phyloP scores from a whole-genome alignment of 176 grass and related monocot species.

The Oryza australiensis region DNA sequence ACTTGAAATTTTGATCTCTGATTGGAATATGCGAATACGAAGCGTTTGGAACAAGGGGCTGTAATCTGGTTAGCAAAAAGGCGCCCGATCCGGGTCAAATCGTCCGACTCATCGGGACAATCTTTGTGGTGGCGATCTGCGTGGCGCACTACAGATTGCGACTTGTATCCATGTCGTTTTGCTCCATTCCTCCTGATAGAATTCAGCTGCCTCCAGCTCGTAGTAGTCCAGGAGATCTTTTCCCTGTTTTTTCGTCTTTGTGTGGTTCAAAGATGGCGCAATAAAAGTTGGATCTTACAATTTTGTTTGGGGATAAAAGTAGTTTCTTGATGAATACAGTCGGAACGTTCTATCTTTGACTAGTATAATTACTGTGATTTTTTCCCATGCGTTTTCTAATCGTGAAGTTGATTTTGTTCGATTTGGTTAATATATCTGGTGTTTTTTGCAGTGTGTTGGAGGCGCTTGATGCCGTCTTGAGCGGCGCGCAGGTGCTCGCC shows the following conservation, averaged over 20 bases:
- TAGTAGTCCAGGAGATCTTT: background rate
- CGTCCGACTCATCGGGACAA: constrained; percentile 32
- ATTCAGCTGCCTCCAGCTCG: constrained; percentile 26
- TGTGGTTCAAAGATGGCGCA: constrained; percentile 16
- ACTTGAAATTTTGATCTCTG: background rate
- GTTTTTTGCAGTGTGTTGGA: constrained; percentile 61
- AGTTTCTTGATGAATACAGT: background rate
- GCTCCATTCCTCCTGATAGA: constrained; percentile 8
- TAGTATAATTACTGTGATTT: background rate
- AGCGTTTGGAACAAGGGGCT: background rate
- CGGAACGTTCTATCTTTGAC: background rate
- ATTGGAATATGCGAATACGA: constrained; percentile 28
- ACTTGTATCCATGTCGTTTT: constrained; percentile 10
- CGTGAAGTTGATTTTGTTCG: background rate
- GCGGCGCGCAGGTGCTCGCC: constrained; percentile 65
- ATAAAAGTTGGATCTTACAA: background rate
- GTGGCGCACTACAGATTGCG: constrained; percentile 18
- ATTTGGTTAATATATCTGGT: constrained; percentile 27
- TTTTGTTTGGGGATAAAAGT: background rate
- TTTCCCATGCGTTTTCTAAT: background rate
- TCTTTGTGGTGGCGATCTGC: constrained; percentile 4
- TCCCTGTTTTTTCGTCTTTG: background rate
- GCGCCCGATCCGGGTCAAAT: constrained; percentile 23
- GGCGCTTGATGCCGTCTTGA: constrained; percentile 71
- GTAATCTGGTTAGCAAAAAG: background rate